Conservation (phyloP, 2,329 filamentous ascomycete species). For the Blastomyces percursus region DNA sequence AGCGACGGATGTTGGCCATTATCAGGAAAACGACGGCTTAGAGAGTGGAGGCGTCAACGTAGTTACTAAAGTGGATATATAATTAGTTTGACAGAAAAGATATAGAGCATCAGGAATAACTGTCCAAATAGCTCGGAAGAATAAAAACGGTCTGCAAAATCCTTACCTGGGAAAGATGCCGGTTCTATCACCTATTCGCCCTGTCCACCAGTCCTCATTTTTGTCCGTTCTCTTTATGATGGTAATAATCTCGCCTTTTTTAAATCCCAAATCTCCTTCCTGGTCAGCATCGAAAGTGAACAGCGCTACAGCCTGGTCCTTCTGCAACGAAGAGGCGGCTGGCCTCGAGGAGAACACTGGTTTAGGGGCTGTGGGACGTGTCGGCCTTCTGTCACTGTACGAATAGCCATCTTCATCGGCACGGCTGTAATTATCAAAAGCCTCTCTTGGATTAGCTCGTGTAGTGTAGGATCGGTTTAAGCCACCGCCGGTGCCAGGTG, state of each 20-base stretch:
- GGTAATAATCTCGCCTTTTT: constrained; percentile 94
- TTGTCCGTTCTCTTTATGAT: constrained; percentile 91
- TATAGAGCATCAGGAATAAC: not conserved
- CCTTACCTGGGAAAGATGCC: constrained; percentile 82
- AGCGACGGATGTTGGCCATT: not conserved
- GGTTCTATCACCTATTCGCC: constrained; percentile 68
- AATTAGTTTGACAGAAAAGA: constrained; percentile 9
- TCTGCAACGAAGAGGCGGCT: constrained; percentile 30
- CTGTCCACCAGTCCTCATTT: constrained; percentile 96
- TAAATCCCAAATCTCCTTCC: constrained; percentile 83
- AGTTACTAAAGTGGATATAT: constrained; percentile 22
- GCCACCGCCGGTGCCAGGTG: constrained; percentile 22
- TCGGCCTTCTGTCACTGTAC: constrained; percentile 54
- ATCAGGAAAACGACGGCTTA: not conserved
- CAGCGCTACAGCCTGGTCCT: constrained; percentile 76
- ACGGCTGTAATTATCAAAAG: constrained; percentile 20
- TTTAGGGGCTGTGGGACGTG: constrained; percentile 76
- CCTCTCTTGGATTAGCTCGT: constrained; percentile 26
- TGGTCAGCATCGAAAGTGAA: constrained; percentile 94
- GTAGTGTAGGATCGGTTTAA: constrained; percentile 26
- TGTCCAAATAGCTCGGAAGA: not conserved
- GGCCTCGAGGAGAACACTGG: constrained; percentile 57
- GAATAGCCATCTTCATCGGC: constrained; percentile 39
- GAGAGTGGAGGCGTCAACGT: constrained; percentile 20
- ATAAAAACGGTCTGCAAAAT: not conserved